Percentiles rank a stretch among this genome's conserved stretches.
These are phyloP conservation scores for Xylaria scruposa DNA, from an alignment of 495 filamentous ascomycete genomes.

Conservation along the genomic window DNA sequence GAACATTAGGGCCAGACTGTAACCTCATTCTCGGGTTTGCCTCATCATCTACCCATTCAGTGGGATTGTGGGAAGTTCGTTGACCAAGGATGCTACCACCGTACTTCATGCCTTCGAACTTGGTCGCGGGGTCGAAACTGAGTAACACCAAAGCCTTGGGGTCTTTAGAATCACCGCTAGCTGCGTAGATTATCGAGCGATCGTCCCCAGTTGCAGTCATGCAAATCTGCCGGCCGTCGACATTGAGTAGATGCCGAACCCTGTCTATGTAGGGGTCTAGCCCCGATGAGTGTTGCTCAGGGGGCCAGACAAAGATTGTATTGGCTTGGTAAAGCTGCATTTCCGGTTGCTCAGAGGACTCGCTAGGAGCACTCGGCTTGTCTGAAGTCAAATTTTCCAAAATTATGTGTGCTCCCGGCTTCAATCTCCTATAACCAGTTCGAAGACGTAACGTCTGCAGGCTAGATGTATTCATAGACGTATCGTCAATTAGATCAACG, in stretches of 20 bases:
- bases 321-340: conserved; percentile 45
- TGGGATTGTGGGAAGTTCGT: conserved; percentile 3
- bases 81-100: conserved; percentile 40
- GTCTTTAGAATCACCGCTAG: conserved; percentile 42
- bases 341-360: background rate
- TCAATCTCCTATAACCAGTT: conserved; percentile 48
- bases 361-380: background rate
- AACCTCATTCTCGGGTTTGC: background rate
- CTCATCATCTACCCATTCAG: background rate
- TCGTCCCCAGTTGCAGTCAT: conserved; percentile 65
- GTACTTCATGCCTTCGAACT: conserved; percentile 46
- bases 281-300: conserved; percentile 48
- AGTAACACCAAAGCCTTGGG: conserved; percentile 63
- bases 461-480: conserved; percentile 41
- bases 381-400: background rate
- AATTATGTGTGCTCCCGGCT: conserved; percentile 19
- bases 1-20: conserved; percentile 12
- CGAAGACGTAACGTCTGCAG: conserved; percentile 58
- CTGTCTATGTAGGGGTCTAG: conserved; percentile 44
- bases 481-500: conserved; percentile 70
- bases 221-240: conserved; percentile 53
- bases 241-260: conserved; percentile 64
- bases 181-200: conserved; percentile 64
- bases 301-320: conserved; percentile 65
- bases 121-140: conserved; percentile 64